These are phyloP conservation scores for Colletotrichum aenigma DNA, from an alignment of 2,329 filamentous ascomycete species.

Conservation along the genomic window DNA sequence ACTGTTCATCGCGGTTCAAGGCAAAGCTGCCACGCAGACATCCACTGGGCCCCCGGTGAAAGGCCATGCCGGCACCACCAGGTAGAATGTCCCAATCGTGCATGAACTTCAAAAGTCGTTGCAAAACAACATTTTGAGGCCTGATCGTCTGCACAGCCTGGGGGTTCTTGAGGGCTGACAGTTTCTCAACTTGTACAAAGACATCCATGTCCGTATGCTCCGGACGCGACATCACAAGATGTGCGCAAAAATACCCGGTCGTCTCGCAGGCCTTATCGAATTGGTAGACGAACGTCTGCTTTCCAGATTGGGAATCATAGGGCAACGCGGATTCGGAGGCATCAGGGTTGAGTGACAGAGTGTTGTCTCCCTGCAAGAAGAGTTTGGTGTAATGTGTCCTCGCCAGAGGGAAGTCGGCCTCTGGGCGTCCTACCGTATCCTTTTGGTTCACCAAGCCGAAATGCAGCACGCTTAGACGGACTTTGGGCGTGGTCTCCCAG, in stretches of 20 bases:
- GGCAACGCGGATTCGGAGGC: not conserved
- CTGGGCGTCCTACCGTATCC: not conserved
- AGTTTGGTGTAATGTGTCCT: not conserved
- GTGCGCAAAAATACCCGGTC: not conserved
- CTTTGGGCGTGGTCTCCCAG: not conserved
- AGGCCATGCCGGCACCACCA: not conserved
- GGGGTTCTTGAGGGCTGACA: not conserved
- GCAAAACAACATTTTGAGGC: not conserved
- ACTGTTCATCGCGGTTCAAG: not conserved
- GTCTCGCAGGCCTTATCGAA: not conserved
- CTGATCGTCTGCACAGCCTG: not conserved
- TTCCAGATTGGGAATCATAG: not conserved
- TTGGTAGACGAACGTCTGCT: not conserved
- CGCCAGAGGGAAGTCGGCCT: not conserved
- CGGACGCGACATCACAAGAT: not conserved
- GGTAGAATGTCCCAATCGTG: not conserved
- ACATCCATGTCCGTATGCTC: not conserved
- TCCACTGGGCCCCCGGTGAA: not conserved
- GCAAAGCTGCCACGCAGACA: not conserved
- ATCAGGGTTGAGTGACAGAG: fast-evolving
- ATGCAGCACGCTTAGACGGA: not conserved
- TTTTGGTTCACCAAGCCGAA: not conserved
- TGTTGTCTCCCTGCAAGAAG: not conserved
- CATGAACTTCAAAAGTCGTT: not conserved
- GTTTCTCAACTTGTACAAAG: not conserved